These are phyloP conservation scores for Darksidea phi DNA, from an alignment of 495 filamentous ascomycete genomes.

Conservation along the genomic window DNA sequence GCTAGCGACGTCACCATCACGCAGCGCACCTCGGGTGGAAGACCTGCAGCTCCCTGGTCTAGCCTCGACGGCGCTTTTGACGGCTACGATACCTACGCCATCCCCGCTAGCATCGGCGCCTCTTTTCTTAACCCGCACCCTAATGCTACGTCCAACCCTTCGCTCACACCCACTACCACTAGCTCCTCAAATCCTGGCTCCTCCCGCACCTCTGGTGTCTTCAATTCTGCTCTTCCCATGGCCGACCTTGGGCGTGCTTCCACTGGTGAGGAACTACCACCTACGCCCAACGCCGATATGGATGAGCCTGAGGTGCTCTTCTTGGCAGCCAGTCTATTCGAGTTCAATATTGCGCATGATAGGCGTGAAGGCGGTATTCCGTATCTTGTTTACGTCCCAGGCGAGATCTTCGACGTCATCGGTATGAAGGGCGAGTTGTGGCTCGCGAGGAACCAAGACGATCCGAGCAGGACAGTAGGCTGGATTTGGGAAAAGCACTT, in stretches of 20 bases:
- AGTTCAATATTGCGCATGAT: conserved; percentile 93
- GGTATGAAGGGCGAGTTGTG: conserved; percentile 96
- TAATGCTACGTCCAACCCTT: conserved; percentile 6
- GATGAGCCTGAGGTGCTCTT: conserved; percentile 65
- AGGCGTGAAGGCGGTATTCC: conserved; percentile 91
- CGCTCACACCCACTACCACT: background rate
- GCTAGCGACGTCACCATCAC: conserved; percentile 15
- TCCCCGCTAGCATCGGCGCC: conserved; percentile 1
- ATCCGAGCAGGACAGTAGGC: conserved; percentile 70
- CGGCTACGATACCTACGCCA: background rate
- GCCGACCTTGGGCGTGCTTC: conserved; percentile 18
- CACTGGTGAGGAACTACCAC: conserved; percentile 12
- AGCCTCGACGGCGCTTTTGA: conserved; percentile 27
- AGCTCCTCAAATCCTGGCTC: background rate
- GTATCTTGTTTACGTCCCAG: conserved; percentile 90
- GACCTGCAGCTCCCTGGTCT: conserved; percentile 6
- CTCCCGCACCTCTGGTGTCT: conserved; percentile 35
- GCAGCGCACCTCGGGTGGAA: background rate
- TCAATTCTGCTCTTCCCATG: conserved; percentile 43
- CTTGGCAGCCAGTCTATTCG: conserved; percentile 88
- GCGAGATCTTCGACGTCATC: conserved; percentile 69
- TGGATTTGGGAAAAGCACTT: conserved; percentile 99
- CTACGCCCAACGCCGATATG: conserved; percentile 31
- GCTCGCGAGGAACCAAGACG: conserved; percentile 96
- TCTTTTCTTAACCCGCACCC: conserved; percentile 4